Evolutionary conservation across 176 grass and related monocot genomes (phyloP).

Genomic region (Aegilops tauschii): DNA sequence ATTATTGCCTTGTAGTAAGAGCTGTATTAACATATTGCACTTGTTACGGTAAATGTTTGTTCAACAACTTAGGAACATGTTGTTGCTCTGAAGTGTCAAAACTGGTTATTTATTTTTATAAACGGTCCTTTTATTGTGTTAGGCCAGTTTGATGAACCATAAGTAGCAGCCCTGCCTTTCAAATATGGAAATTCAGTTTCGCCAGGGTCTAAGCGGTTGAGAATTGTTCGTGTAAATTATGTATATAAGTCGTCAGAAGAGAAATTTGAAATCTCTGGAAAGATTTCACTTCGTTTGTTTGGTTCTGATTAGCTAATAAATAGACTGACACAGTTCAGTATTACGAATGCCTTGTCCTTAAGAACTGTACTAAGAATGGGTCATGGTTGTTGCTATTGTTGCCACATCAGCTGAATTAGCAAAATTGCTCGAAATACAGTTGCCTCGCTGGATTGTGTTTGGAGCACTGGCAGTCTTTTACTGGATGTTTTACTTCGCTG

Average conservation of each 20-base stretch:
- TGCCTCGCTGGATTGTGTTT: neutral
- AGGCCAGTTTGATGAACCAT: neutral
- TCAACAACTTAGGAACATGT: neutral
- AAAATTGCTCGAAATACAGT: neutral
- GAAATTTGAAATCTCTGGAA: slow-evolving; percentile 14
- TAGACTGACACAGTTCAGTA: neutral
- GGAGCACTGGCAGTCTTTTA: neutral
- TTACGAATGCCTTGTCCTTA: neutral
- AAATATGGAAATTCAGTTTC: neutral
- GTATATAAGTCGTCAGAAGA: neutral
- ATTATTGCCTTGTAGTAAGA: neutral
- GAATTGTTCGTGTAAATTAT: neutral
- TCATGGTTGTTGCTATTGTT: neutral
- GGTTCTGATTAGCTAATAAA: neutral
- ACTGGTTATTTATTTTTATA: neutral
- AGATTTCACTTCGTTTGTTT: neutral
- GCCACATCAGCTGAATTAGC: neutral
- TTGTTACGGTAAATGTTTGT: neutral
- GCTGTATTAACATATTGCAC: neutral
- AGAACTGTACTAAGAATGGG: neutral
- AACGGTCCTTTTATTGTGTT: neutral
- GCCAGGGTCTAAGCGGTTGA: neutral
- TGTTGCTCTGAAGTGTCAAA: neutral
- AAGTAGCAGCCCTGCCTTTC: neutral
- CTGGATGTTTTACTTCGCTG: neutral